Percentiles rank a stretch among this genome's conserved stretches.
Evolutionary conservation across 2,329 filamentous ascomycete genomes (phyloP).

Genomic region (Cladorrhinum sp.): DNA sequence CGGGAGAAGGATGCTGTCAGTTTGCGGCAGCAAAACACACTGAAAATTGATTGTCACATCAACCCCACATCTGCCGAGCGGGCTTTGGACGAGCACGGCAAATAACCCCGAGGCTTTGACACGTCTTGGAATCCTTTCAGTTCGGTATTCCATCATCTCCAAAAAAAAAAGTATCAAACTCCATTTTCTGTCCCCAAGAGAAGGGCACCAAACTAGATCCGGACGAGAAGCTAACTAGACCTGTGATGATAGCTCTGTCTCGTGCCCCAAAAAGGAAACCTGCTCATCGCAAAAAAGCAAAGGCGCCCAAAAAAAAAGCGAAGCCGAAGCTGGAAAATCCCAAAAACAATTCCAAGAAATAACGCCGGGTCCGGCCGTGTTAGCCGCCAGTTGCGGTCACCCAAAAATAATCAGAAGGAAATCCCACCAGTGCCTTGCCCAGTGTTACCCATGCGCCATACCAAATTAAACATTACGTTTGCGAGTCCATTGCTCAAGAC

Average conservation of each 20-base stretch:
- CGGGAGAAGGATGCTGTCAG: not conserved
- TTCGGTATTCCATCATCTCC: not conserved
- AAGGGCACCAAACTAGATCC: not conserved
- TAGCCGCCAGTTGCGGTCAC: not conserved
- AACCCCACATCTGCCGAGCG: not conserved
- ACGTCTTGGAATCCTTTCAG: not conserved
- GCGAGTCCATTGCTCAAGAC: conserved; percentile 11
- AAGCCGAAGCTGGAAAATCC: not conserved
- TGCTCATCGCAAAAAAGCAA: not conserved
- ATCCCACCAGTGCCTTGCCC: not conserved
- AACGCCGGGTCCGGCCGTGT: not conserved
- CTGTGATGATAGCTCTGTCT: not conserved
- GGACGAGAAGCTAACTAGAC: not conserved
- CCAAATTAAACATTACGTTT: not conserved
- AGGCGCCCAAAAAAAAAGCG: too few relatives aligned
- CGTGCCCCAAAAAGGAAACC: not conserved
- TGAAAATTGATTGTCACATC: not conserved
- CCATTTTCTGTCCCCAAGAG: not conserved
- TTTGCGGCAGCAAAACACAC: not conserved
- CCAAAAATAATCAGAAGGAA: not conserved
- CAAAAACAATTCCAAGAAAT: not conserved
- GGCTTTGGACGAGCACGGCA: not conserved
- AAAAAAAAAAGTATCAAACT: not conserved
- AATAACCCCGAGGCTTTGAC: not conserved
- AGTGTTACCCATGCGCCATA: not conserved